Conservation (phyloP, 306 rosid species). For the Macrotyloma uniflorum region DNA sequence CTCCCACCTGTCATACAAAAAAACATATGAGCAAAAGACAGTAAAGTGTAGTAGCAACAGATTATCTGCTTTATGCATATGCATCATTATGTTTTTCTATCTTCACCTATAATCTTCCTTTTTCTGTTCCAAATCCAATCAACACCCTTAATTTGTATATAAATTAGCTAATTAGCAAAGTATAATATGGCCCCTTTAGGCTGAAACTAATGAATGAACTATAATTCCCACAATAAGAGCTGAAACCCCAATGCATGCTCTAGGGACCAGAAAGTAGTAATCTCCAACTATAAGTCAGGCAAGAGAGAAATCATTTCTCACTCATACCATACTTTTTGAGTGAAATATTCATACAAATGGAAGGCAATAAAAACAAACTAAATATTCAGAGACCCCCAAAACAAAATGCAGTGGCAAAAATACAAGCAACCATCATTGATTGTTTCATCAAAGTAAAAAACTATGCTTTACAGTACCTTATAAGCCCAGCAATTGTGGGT, state of each 20-base stretch:
- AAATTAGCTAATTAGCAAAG: conserved; percentile 10
- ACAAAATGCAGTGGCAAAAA: not conserved
- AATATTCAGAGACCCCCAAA: not conserved
- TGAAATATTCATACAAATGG: not conserved
- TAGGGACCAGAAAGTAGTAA: not conserved
- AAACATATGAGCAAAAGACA: not conserved
- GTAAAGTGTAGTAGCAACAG: not conserved
- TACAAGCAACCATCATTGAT: not conserved
- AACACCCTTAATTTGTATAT: not conserved
- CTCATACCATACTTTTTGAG: not conserved
- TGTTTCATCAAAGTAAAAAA: not conserved
- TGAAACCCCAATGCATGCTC: not conserved
- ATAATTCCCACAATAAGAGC: not conserved
- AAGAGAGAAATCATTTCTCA: not conserved
- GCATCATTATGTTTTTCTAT: not conserved
- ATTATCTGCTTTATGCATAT: not conserved
- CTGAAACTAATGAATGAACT: not conserved
- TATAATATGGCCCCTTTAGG: not conserved
- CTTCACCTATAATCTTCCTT: conserved; percentile 1
- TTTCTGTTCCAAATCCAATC: not conserved
- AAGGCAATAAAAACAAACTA: not conserved
- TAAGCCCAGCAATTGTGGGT: conserved; percentile 97
- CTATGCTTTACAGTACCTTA: conserved; percentile 52
- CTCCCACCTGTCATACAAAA: conserved; percentile 71
- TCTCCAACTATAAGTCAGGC: not conserved